Base-by-base conservation (phyloP, 768 basidiomycete genomes). In the Termitomyces sp. region DNA sequence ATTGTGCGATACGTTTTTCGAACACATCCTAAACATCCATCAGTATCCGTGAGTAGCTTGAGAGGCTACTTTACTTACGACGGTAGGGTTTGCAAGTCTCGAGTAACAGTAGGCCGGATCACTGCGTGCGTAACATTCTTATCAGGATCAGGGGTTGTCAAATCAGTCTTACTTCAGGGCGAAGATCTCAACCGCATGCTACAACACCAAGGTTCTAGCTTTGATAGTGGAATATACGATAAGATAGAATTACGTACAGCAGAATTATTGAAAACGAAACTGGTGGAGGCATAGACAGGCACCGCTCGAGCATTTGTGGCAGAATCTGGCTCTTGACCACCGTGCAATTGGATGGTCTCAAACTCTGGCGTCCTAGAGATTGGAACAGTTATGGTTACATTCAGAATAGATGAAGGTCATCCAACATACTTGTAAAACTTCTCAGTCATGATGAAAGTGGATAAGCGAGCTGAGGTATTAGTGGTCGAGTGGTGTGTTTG, bases 341-440 rank as follows among this genome's bases (percentile, higher is more conserved):
- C 90, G 66, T 93, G 90, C 5, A 92, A 76, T 69, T 90, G 88
- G 48, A 92, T 74, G 1, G 89, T 91, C 64, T 92, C 88, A 63
- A 91, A 90, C 65, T 89, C 86, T 49, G 87, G 87, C 63, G 76
- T 74, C 70, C 80, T 81, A 40, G 2, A 47, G 10, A 11, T 30
- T 20, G n/a, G 1, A 48, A 22, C 26, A 45, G 35, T 20, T 3
- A 20, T 20, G 3, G 13, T 28, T n/a, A 30, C 11, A 11, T 13
- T 14, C 38, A 52, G 9, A 13, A 26, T 30, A 30, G 2, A 30
- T 30, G n/a, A 18, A 40, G 18, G n/a, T 28, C 3, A 41, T 28
- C 3, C n/a, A 41, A 8, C 38, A 3, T 28, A 52, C 38, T 52
- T 52, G 26, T 52, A 52, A 20, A 52, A 52, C 6, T 40, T 52